Base-by-base conservation (phyloP, 1,139 yeast genomes). In the Pichia norvegensis region DNA sequence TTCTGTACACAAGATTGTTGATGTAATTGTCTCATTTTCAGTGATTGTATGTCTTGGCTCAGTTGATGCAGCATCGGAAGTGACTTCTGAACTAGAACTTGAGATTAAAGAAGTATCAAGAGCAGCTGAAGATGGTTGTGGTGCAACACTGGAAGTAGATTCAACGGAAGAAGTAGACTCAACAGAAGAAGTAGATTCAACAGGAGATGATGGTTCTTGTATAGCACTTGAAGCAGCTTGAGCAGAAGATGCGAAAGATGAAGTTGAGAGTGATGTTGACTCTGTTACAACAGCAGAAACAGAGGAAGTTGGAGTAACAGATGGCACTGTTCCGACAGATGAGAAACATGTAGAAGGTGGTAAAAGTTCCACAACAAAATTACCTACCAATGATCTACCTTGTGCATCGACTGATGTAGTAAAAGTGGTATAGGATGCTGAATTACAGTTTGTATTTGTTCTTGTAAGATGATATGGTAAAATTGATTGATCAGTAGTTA, bases 1-100 rank as follows among this genome's bases (percentile, higher is more conserved):
- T 29, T 36, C 20, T 4, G 33, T 22, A 20, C 48, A 45, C n/a
- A 17, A 29, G 16, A 45, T 23, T 9, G 48, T 45, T 13, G 45
- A 42, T 2, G 48, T 45, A n/a, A 29, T 19, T 4, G 19, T 39
- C 14, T 9, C 16, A 19, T 19, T 7, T n/a, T 14, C 22, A 31
- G 36, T 29, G 10, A n/a, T 10, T n/a, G 42, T 39, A 31, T 17
- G 19, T 5, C 14, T 16, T n/a, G 42, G 11, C 4, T 16, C 9
- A 3, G 16, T 8, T 8, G 29, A 14, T 4, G 29, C 4, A n/a
- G 16, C 3, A 3, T 8, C 21, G 17, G 6, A n/a, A 19, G 19
- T 4, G 2, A 7, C 29, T 13, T 1, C 35, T 11, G 19, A n/a
- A 8, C 2, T 13, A 10, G 42, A 11, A 2, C n/a, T n/a, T n/a